phyloP scores from a whole-genome alignment of 2,329 filamentous ascomycete genomes.

The Aspergillus felis region DNA sequence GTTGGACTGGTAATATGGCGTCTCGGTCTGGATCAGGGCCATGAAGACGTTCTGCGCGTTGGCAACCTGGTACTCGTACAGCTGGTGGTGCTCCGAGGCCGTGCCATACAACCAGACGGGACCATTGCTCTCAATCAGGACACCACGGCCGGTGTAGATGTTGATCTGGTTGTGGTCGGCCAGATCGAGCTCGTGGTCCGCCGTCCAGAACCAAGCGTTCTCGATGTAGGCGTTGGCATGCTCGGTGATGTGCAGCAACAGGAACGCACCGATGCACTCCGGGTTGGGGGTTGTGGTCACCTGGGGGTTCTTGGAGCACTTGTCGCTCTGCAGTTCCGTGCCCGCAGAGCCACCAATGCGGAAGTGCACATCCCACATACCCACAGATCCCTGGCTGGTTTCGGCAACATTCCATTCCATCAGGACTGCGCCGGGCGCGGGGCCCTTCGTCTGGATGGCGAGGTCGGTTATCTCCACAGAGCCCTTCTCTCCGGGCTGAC shows the following conservation, averaged over 20 bases:
- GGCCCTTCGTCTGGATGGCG: constrained; percentile 77
- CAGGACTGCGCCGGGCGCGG: constrained; percentile 81
- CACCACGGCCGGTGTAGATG: constrained; percentile 82
- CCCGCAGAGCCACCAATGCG: constrained; percentile 84
- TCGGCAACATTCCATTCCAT: constrained; percentile 86
- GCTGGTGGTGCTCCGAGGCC: constrained; percentile 55
- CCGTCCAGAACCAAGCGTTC: constrained; percentile 87
- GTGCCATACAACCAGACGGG: constrained; percentile 83
- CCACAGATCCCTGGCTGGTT: constrained; percentile 60
- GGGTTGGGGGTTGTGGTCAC: constrained; percentile 58
- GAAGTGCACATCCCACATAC: constrained; percentile 94
- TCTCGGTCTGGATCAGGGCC: constrained; percentile 83
- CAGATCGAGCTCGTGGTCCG: constrained; percentile 84
- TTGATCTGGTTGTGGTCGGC: constrained; percentile 63
- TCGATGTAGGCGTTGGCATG: constrained; percentile 70
- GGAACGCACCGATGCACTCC: constrained; percentile 70
- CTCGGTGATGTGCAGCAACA: constrained; percentile 55
- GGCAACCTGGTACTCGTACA: constrained; percentile 79
- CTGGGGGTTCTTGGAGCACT: constrained; percentile 72
- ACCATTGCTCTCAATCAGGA: constrained; percentile 73
- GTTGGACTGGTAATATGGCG: constrained; percentile 79
- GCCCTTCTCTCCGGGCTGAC: constrained; percentile 70
- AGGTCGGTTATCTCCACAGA: constrained; percentile 83
- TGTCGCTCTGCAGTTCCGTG: constrained; percentile 74
- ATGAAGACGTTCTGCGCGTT: constrained; percentile 77